Evolutionary conservation across 306 rosid genomes (phyloP), one percentile per base, ranked within the genome.

Genomic region (Rosa chinensis): DNA sequence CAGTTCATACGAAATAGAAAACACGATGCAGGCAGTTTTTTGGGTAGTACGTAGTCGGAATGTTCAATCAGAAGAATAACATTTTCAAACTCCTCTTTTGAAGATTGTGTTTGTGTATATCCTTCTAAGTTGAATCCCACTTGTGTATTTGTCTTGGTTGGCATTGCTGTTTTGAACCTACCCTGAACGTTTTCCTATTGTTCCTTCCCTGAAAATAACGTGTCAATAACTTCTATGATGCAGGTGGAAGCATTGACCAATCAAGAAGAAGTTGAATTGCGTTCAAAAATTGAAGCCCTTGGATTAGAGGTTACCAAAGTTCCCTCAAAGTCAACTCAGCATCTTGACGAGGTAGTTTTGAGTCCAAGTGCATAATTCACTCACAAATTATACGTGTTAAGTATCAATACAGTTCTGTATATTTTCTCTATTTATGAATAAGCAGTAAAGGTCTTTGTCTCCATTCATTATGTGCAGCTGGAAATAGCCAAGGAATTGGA

Each of bases 231-330:
- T 49, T 83, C 40, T 72, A 40, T 76, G 61, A 10, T 79, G 70
- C 82, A 91, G 96, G 99, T 95, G 23, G 99, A 95, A 84, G 61
- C 95, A 77, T 73, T 92, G 73, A 89, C 95, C 25, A 94, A 94
- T 72, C 89, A 92, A 86, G 97, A 94, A 85, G 99, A 94, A 88
- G 97, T 93, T 74, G 97, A 94, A 68, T 74, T 94, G 80, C 95
- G 96, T 32, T 88, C 97, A 39, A 92, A 94, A 84, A 94, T 94
- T 64, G 97, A 94, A 87, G 97, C 97, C 79, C 92, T 94, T 50
- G 97, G 97, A 70, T 84, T 92, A 78, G 97, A 94, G 87, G 94
- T 94, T 66, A 87, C 95, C 52, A 94, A 94, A 85, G 90, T 94
- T 83, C 99, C 99, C 18, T 82, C 92, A 61, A 86, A 85, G 77